Evolutionary conservation across 768 basidiomycete genomes (phyloP), one percentile per base, ranked within the genome.

Genomic region (Mycena polygramma): DNA sequence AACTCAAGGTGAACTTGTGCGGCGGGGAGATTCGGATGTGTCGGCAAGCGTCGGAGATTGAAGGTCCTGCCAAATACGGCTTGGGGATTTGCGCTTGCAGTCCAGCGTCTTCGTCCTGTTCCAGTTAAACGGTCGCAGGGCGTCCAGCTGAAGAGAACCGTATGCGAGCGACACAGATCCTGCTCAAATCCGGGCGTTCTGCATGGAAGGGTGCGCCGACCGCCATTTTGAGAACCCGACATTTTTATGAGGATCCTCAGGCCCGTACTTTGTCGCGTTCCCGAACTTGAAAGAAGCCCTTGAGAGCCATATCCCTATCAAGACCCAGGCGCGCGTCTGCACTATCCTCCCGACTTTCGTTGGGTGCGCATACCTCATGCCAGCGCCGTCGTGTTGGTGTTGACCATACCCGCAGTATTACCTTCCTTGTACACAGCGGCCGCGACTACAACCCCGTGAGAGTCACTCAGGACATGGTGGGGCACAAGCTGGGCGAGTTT

Each of bases 401-500:
- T 46, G 36, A 62, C 54, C 22, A 5, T 7, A 54, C 36, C 4
- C 15, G 4, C 77, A 97, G 96, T 4, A 84, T 97, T 43, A 89
- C 91, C 46, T 98, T 99, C 79, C 83, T 94, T 80, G 95, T 99
- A 3, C 96, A 99, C 81, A 98, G 98, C 74, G 97, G 97, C 43
- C 95, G 92, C 81, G 90, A 94, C 75, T 97, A 95, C 79, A 67
- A 92, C 7, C 96, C 96, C 0, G 92, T 99, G 48, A 81, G 86
- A 52, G 87, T 99, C 73, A 96, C 94, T 5, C 95, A 97, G 79
- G 97, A 98, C 80, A 99, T 99, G 97, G 95, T 99, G 2, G 97
- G 97, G 0, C 97, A 99, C 80, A 99, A 99, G 80, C 81, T 99
- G 61, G 97, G 97, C 62, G 96, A 98, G 85, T 98, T 99, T 80